Evolutionary conservation across 164 flowering plant genomes (phyloP).

Genomic region (Sextonia rubra): DNA sequence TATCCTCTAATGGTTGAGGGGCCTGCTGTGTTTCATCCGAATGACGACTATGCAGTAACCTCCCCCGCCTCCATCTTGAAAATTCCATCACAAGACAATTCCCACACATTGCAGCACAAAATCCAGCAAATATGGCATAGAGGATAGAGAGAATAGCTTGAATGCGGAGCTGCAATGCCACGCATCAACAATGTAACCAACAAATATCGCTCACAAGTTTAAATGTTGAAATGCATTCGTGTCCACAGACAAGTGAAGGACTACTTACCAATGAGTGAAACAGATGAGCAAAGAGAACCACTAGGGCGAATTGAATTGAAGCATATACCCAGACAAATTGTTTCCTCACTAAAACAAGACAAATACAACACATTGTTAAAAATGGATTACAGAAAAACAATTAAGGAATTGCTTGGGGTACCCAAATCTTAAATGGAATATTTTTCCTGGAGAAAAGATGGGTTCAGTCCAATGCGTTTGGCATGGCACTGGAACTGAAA

Average conservation of each 20-base stretch:
- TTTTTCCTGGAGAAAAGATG: neutral
- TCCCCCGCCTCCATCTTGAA: conserved; percentile 57
- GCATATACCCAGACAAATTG: conserved; percentile 86
- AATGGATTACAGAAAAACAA: neutral
- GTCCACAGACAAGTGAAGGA: neutral
- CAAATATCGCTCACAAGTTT: neutral
- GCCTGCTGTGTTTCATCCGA: conserved; percentile 20
- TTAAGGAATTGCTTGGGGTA: neutral
- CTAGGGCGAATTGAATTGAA: conserved; percentile 72
- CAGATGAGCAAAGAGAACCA: conserved; percentile 85
- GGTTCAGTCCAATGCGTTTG: neutral
- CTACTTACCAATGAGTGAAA: conserved; percentile 74
- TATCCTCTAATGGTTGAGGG: conserved; percentile 21
- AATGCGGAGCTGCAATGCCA: conserved; percentile 50
- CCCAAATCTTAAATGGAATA: neutral
- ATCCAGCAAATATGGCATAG: conserved; percentile 80
- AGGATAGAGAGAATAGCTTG: conserved; percentile 74
- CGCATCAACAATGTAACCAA: neutral
- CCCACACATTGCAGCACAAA: conserved; percentile 81
- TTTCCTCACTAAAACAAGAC: conserved; percentile 48
- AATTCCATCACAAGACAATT: conserved; percentile 67
- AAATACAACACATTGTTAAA: neutral
- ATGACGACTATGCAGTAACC: conserved; percentile 24
- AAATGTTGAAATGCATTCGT: neutral
- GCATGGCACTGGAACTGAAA: neutral